A percentile compares a stretch with the other conserved stretches of the same genome.
Conservation (phyloP, 257 asterid species). For the Primulina tabacum region DNA sequence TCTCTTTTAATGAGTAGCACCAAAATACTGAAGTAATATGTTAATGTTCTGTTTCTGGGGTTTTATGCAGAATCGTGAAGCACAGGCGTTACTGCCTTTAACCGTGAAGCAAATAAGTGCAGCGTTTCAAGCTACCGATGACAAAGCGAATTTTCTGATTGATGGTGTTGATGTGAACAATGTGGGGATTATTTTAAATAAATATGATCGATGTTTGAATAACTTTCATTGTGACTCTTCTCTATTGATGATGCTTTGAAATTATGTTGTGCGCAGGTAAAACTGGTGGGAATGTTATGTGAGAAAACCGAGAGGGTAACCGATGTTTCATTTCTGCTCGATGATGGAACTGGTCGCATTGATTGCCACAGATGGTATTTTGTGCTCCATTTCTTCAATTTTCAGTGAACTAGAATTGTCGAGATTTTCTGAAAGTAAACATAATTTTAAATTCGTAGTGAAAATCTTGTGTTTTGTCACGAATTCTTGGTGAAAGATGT, state of each 20-base stretch:
- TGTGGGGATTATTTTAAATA: slow-evolving; percentile 28
- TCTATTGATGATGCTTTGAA: slow-evolving; percentile 2
- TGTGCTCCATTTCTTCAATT: neutral
- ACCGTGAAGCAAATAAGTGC: slow-evolving; percentile 84
- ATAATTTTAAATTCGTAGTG: neutral
- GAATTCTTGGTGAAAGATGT: neutral
- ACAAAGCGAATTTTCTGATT: slow-evolving; percentile 55
- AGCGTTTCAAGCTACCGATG: slow-evolving; percentile 67
- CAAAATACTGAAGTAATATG: slow-evolving; percentile 3
- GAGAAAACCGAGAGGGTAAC: slow-evolving; percentile 63
- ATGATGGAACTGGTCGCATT: slow-evolving; percentile 90
- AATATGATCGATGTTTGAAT: neutral
- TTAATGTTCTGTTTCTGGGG: slow-evolving; percentile 8
- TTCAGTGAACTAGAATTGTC: neutral
- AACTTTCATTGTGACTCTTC: neutral
- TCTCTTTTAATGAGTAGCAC: neutral
- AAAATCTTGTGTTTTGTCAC: neutral
- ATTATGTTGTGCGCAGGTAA: slow-evolving; percentile 49
- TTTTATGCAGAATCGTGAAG: slow-evolving; percentile 69
- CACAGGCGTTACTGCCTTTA: slow-evolving; percentile 66
- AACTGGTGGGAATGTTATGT: slow-evolving; percentile 60
- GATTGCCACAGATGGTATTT: slow-evolving; percentile 69
- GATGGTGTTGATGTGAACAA: slow-evolving; percentile 82
- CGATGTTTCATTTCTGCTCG: slow-evolving; percentile 66
- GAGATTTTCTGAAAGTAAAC: neutral